phyloP scores from a whole-genome alignment of 2,329 filamentous ascomycete species.

The Capronia americana region DNA sequence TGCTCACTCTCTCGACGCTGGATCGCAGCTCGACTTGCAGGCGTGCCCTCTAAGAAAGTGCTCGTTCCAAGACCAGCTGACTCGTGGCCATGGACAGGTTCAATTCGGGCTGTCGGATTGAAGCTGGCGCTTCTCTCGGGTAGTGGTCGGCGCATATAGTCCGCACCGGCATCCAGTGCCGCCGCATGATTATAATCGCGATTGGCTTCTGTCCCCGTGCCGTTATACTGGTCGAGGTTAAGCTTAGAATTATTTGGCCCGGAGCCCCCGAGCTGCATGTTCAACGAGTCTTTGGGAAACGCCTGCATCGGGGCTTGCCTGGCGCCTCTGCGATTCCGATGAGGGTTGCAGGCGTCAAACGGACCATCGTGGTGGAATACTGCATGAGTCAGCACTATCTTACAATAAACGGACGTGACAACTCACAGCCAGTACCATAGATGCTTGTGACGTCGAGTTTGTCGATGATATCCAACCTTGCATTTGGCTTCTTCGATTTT shows the following conservation, averaged over 20 bases:
- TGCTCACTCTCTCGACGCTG: slow-evolving; percentile 75
- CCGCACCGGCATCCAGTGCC: slow-evolving; percentile 44
- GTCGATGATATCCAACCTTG: slow-evolving; percentile 85
- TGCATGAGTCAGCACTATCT: slow-evolving; percentile 47
- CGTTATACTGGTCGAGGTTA: slow-evolving; percentile 88
- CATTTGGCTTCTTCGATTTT: slow-evolving; percentile 46
- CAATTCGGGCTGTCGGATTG: slow-evolving; percentile 70
- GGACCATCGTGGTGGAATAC: slow-evolving; percentile 98
- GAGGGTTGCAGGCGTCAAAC: slow-evolving; percentile 94
- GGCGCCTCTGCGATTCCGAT: slow-evolving; percentile 85
- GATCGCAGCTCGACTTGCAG: slow-evolving; percentile 80
- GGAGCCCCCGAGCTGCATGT: slow-evolving; percentile 87
- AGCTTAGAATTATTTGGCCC: slow-evolving; percentile 82
- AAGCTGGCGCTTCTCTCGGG: slow-evolving; percentile 58
- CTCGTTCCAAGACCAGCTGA: slow-evolving; percentile 86
- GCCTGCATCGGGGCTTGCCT: slow-evolving; percentile 92
- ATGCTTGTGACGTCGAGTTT: slow-evolving; percentile 96
- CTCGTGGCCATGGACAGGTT: slow-evolving; percentile 83
- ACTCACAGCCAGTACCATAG: slow-evolving; percentile 87
- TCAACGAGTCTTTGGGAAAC: slow-evolving; percentile 88
- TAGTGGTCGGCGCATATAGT: slow-evolving; percentile 43
- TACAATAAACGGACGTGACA: neutral
- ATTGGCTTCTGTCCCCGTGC: slow-evolving; percentile 83
- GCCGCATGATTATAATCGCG: slow-evolving; percentile 71
- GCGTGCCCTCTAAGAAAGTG: slow-evolving; percentile 93